phyloP scores from a whole-genome alignment of 2,329 filamentous ascomycete species.

The Fonsecaea pedrosoi region DNA sequence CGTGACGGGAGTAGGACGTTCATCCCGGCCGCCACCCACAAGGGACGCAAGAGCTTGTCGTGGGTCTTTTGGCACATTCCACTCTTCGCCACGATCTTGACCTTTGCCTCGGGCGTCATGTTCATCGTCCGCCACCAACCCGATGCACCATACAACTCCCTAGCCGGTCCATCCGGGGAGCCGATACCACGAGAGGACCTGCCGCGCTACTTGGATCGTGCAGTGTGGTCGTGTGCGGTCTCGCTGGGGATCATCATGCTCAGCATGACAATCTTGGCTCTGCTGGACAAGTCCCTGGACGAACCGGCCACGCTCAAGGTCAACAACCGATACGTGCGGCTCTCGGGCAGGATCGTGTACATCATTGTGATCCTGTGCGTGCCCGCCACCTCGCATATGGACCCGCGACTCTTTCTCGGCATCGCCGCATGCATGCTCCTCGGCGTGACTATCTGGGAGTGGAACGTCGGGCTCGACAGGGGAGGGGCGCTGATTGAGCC shows the following conservation, averaged over 20 bases:
- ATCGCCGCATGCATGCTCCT: constrained; percentile 8
- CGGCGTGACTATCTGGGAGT: constrained; percentile 11
- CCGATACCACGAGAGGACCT: background rate
- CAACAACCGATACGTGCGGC: constrained; percentile 15
- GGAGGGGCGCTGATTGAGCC: constrained; percentile 12
- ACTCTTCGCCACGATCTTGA: constrained; percentile 15
- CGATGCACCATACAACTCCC: background rate
- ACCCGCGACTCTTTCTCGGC: constrained; percentile 5
- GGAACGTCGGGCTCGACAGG: constrained; percentile 18
- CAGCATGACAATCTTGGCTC: constrained; percentile 7
- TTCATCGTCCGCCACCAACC: constrained; percentile 8
- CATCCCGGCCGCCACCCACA: constrained; percentile 11
- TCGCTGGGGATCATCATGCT: constrained; percentile 12
- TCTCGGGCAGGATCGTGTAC: constrained; percentile 1
- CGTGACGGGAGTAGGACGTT: constrained; percentile 16
- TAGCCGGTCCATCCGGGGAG: background rate
- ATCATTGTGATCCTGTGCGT: constrained; percentile 6
- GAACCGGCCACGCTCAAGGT: constrained; percentile 14
- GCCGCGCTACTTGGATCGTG: constrained; percentile 2
- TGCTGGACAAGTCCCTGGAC: constrained; percentile 10
- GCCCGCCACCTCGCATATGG: background rate
- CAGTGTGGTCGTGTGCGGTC: constrained; percentile 10
- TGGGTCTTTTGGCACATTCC: constrained; percentile 19
- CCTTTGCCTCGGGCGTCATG: constrained; percentile 10
- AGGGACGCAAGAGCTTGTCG: background rate